A percentile compares a stretch with the other conserved stretches of the same genome.
phyloP scores from a whole-genome alignment of 192 early-diverging fungal species.

The Coemansia sp. region DNA sequence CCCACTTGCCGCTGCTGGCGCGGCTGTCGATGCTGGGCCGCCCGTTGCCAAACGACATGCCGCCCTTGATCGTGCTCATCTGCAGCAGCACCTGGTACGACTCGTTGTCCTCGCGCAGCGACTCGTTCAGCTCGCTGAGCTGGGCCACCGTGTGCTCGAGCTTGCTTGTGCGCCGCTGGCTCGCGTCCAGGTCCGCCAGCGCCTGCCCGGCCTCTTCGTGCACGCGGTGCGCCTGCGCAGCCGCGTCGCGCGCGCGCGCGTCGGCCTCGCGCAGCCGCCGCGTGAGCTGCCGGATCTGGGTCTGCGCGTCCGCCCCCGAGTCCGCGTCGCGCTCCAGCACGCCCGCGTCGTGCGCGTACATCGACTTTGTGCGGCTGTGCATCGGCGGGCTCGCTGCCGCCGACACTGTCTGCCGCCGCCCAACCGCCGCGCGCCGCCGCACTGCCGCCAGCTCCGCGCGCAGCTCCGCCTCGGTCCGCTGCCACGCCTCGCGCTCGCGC shows the following conservation, averaged over 20 bases:
- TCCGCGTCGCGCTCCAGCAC: too few species aligned
- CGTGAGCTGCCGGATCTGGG: conserved; percentile 29
- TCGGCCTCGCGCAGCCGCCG: conserved; percentile 36
- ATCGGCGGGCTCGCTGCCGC: conserved; percentile 1
- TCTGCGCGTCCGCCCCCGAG: too few species aligned
- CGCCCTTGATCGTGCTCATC: conserved; percentile 79
- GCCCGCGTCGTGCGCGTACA: conserved; percentile 30
- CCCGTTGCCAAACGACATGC: conserved; percentile 56
- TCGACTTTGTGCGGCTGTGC: conserved; percentile 11
- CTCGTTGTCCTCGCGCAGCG: conserved; percentile 79
- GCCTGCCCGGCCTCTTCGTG: conserved; percentile 31
- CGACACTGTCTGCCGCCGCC: conserved; percentile 51
- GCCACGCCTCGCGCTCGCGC: conserved; percentile 44
- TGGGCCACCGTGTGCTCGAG: conserved; percentile 60
- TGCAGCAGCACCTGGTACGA: conserved; percentile 76
- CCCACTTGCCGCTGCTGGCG: conserved; percentile 33
- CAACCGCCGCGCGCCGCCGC: conserved; percentile 33
- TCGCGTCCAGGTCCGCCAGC: conserved; percentile 12
- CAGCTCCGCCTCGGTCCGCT: conserved; percentile 34
- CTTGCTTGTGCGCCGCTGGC: conserved; percentile 35
- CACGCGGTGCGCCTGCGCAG: conserved; percentile 21
- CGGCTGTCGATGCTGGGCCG: conserved; percentile 49
- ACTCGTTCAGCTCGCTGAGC: conserved; percentile 64
- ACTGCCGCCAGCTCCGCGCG: conserved; percentile 35
- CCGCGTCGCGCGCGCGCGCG: conserved; percentile 26